Evolutionary conservation across 2,329 filamentous ascomycete species (phyloP).

Genomic region (Trichoderma pleuroti): DNA sequence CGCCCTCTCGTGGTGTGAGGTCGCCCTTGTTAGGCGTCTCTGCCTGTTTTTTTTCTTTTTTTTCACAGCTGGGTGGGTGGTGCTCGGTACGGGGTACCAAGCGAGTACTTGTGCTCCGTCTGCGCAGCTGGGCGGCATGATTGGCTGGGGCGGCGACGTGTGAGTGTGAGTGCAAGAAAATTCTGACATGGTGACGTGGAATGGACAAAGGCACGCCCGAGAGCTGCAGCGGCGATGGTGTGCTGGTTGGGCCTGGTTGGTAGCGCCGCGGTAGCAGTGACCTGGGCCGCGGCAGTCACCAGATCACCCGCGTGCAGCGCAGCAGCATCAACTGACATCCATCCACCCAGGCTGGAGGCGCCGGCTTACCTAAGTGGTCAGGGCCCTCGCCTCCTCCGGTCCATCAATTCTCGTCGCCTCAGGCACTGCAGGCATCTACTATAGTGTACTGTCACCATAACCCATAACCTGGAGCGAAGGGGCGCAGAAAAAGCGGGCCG

Average conservation of each 20-base stretch:
- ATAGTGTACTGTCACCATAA: too few species aligned
- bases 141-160: not conserved
- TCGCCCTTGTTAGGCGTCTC: not conserved
- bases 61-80: not conserved
- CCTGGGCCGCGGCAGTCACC: conserved; percentile 1
- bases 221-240: not conserved
- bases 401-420: conserved; percentile 1
- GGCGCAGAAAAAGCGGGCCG: conserved; percentile 9
- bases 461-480: not conserved
- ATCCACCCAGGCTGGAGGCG: too few species aligned
- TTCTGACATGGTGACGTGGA: not conserved
- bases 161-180: not conserved
- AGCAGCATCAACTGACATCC: not conserved
- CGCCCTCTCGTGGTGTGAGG: not conserved
- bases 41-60: too few species aligned
- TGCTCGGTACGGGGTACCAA: not conserved
- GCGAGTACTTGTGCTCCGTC: not conserved
- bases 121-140: not conserved
- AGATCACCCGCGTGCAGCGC: not conserved
- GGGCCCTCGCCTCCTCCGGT: not conserved
- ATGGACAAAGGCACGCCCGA: not conserved
- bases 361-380: conserved; percentile 15
- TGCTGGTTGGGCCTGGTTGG: not conserved
- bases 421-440: too few species aligned
- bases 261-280: conserved; percentile 9